Base-by-base conservation (phyloP, 257 asterid species). In the Verbena officinalis region DNA sequence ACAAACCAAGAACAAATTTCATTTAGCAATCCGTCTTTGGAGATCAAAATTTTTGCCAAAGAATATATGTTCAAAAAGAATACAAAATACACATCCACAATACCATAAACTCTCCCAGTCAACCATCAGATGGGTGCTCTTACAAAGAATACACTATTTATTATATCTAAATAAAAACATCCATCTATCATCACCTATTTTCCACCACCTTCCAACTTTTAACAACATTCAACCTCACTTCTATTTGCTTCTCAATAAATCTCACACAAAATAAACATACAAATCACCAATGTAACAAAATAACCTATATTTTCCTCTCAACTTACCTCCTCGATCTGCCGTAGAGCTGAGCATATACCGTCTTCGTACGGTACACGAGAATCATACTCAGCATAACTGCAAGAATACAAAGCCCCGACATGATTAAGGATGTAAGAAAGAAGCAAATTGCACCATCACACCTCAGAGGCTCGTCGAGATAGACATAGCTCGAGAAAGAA, bases 401-500 rank as follows among this genome's bases (percentile, higher is more conserved):
- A 31, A 84, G 1, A 16, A 91, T 64, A 73, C 98, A 91, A 15
- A 88, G 71, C 30, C 95, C 95, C 0, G 86, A 80, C 85, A 91
- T 77, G 73, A 88, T 83, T 77, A 91, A 68, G 62, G 86, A 86
- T 48, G 96, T 88, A 66, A 82, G 48, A 78, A 81, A 91, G 91
- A 76, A 91, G 85, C 98, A 91, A 59, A 91, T 69, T 19, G 86
- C 59, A 44, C 98, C 95, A 13, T 80, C 73, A 62, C 98, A 86
- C 78, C 83, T 91, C 7, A 73, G 70, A n/a, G 95, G 79, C 17
- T 86, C 94, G 2, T 88, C 88, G 11, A 67, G 27, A 7, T 52
- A 23, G 27, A 82, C 75, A 56, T 69, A 71, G 31, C 77, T 82
- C 4, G 88, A 77, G 17, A 86, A 71, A 24, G 88, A 24, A 23